Evolutionary conservation across 2,329 filamentous ascomycete species (phyloP).

Genomic region (Huntiella decipiens): DNA sequence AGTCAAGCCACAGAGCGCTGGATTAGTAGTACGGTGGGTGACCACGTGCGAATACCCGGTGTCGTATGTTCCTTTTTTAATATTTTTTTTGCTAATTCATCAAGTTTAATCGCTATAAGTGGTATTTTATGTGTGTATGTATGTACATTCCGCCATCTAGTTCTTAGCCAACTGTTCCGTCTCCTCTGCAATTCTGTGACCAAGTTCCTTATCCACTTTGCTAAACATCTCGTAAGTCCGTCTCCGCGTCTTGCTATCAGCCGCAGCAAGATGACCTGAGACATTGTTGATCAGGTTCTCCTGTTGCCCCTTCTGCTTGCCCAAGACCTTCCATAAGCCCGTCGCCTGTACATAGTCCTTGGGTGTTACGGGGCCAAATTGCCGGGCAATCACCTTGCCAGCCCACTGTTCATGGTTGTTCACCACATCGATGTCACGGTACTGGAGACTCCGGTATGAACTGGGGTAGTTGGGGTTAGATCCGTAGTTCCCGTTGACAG

Average conservation of each 20-base stretch:
- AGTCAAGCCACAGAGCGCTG: no score
- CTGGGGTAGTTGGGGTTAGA: slow-evolving; percentile 39
- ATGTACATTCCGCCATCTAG: background rate
- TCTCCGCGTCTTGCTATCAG: slow-evolving; percentile 33
- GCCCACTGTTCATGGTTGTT: slow-evolving; percentile 29
- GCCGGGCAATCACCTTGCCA: slow-evolving; percentile 24
- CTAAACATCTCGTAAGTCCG: slow-evolving; percentile 43
- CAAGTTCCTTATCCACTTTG: slow-evolving; percentile 34
- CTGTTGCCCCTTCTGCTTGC: slow-evolving; percentile 34
- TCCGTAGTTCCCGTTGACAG: slow-evolving; percentile 45
- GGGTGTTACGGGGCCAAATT: slow-evolving; percentile 26
- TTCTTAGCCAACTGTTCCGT: slow-evolving; percentile 3
- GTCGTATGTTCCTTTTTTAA: no score
- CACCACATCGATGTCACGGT: slow-evolving; percentile 23
- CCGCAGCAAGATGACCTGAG: slow-evolving; percentile 33
- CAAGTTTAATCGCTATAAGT: background rate
- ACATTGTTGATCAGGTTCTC: slow-evolving; percentile 42
- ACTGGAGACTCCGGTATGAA: slow-evolving; percentile 27
- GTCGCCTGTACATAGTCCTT: slow-evolving; percentile 32
- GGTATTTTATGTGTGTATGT: background rate
- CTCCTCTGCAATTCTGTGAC: slow-evolving; percentile 17
- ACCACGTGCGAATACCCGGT: no score
- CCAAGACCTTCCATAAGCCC: slow-evolving; percentile 29
- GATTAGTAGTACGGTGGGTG: no score
- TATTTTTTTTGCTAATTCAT: no score